phyloP scores from a whole-genome alignment of 1,139 yeast species.

The Blastobotrys arbuscula region DNA sequence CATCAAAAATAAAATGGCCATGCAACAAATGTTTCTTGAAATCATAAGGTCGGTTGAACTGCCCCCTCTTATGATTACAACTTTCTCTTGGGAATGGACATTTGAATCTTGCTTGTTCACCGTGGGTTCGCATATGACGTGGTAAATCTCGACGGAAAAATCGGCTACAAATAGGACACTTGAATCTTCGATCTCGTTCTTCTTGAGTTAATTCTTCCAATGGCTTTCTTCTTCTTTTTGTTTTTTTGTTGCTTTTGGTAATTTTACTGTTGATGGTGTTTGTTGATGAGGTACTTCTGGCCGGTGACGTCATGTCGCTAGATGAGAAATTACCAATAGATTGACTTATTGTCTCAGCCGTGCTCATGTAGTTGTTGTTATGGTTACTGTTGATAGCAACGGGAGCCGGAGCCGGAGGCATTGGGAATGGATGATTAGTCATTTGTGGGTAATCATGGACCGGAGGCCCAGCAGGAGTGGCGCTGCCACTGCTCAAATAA shows the following conservation, averaged over 20 bases:
- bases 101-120: constrained; percentile 49
- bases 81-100: constrained; percentile 53
- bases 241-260: neutral
- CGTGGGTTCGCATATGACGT: constrained; percentile 62
- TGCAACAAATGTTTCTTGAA: constrained; percentile 62
- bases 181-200: constrained; percentile 24
- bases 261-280: neutral
- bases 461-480: neutral
- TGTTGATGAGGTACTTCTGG: neutral
- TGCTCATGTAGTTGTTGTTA: neutral
- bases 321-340: neutral
- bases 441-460: neutral
- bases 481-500: neutral
- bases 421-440: constrained; percentile 1
- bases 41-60: constrained; percentile 64
- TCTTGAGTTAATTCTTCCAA: neutral
- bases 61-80: constrained; percentile 58
- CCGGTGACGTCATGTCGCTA: neutral
- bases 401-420: neutral
- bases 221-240: neutral
- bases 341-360: neutral
- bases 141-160: constrained; percentile 57
- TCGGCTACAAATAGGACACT: constrained; percentile 54
- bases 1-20: constrained; percentile 53
- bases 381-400: constrained; percentile 1